phyloP scores from a whole-genome alignment of 352 stramenopile species.

The Globisporangium abappressorium region DNA sequence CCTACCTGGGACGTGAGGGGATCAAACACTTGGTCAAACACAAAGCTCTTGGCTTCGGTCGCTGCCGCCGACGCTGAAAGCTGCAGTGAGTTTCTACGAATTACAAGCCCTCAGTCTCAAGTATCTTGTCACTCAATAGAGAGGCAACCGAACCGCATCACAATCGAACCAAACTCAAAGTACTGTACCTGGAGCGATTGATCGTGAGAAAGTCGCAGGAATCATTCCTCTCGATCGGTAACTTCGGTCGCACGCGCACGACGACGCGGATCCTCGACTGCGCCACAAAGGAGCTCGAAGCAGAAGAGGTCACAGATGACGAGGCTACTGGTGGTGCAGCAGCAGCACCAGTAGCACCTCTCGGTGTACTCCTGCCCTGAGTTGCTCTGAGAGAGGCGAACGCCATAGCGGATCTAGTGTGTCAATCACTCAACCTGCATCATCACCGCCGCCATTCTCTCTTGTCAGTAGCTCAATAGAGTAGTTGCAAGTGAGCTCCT shows the following conservation, averaged over 20 bases:
- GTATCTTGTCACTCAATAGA: no score
- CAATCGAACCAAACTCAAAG: neutral
- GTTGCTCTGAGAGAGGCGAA: neutral
- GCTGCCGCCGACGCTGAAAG: conserved; percentile 19
- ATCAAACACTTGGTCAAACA: conserved; percentile 57
- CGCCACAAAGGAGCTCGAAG: conserved; percentile 2
- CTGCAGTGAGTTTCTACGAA: conserved; percentile 26
- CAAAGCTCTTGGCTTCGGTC: conserved; percentile 30
- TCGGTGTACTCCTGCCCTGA: neutral
- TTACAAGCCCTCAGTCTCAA: neutral
- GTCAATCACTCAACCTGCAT: neutral
- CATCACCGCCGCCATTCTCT: neutral
- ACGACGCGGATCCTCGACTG: conserved; percentile 43
- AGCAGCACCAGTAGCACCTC: neutral
- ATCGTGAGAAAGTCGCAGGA: conserved; percentile 30
- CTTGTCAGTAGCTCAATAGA: neutral
- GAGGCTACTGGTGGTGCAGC: neutral
- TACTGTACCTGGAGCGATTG: conserved; percentile 21
- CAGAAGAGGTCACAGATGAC: neutral
- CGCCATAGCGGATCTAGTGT: neutral
- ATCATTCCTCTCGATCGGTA: conserved; percentile 38
- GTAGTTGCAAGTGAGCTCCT: neutral
- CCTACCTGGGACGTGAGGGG: conserved; percentile 29
- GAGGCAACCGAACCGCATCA: neutral
- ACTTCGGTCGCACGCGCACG: conserved; percentile 41